Evolutionary conservation across 169 alveolate genomes (phyloP), one percentile per base, ranked within the genome.

Genomic region (Eimeria mitis): DNA sequence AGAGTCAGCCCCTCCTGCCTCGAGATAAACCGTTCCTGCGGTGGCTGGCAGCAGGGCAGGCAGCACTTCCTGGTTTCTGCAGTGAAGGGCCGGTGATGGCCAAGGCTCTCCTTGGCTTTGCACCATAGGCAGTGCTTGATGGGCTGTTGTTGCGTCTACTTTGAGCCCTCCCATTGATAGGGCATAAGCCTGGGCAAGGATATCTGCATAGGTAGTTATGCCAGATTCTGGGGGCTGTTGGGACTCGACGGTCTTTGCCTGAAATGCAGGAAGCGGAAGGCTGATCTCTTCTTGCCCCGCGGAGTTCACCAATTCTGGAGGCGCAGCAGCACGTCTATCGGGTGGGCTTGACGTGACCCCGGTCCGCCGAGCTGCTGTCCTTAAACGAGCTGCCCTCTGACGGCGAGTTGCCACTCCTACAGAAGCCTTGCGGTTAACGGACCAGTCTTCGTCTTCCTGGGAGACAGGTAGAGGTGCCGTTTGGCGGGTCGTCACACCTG

Each of bases 371-470:
- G 47, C 47, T 1, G 88, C 68, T 47, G 88, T 78, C 34, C 68
- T 25, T 78, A 78, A 31, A 31, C 88, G 88, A 7, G 88, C 88
- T 44, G 88, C 65, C 68, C 88, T 49, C 88, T 78, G 88, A 78
- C 88, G 88, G 6, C 88, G 88, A 78, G 88, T 78, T 0, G 88
- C 88, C 88, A 78, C 88, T 0, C 88, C 88, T n/a, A 42, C 47
- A 44, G 65, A 40, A 44, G 88, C 49, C 88, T 49, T 78, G 25
- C 88, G 88, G 49, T 78, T 65, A 78, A 31, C 68, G 31, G 47
- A 14, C 44, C 68, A 78, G 65, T 78, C 88, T 25, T 78, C 88
- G 44, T 78, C 88, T 47, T 78, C 88, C 3, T 78, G 88, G 42
- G 88, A 78, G n/a, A 31, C 47, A 31, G 65, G 65, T 31, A n/a